phyloP scores from a whole-genome alignment of 225 moss, liverwort and hornwort species.

The Climacium dendroides region DNA sequence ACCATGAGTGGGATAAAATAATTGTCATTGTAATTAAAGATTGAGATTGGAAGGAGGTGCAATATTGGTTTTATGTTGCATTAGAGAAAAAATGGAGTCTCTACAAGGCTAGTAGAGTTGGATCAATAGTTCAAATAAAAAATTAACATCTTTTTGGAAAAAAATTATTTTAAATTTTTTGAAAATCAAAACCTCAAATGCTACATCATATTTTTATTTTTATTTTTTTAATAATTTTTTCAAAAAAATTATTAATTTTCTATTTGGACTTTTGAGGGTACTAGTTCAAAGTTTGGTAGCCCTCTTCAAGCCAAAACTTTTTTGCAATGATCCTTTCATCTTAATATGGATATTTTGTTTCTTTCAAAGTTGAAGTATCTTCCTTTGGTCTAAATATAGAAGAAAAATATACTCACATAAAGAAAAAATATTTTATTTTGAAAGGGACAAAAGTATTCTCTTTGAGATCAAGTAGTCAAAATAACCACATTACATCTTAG shows the following conservation, averaged over 20 bases:
- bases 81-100: too few species aligned
- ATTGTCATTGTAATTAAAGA: not conserved
- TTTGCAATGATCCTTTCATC: not conserved
- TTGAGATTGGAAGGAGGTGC: not conserved
- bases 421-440: rapidly evolving
- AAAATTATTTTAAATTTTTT: too few species aligned
- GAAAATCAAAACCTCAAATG: too few species aligned
- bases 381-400: too few species aligned
- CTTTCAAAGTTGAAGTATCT: not conserved
- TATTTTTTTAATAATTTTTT: too few species aligned
- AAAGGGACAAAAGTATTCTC: not conserved
- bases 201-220: too few species aligned
- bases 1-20: not conserved
- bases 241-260: too few species aligned
- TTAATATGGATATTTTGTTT: not conserved
- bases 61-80: not conserved
- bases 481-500: not conserved
- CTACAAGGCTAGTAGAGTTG: rapidly evolving
- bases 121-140: too few species aligned
- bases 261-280: too few species aligned
- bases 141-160: too few species aligned
- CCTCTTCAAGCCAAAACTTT: too few species aligned
- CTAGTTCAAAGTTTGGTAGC: too few species aligned
- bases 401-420: not conserved
- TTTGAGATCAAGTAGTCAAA: not conserved